Percentiles rank a stretch among this genome's conserved stretches.
Evolutionary conservation across 129 eudicot species (phyloP).

Genomic region (Logfia minima): DNA sequence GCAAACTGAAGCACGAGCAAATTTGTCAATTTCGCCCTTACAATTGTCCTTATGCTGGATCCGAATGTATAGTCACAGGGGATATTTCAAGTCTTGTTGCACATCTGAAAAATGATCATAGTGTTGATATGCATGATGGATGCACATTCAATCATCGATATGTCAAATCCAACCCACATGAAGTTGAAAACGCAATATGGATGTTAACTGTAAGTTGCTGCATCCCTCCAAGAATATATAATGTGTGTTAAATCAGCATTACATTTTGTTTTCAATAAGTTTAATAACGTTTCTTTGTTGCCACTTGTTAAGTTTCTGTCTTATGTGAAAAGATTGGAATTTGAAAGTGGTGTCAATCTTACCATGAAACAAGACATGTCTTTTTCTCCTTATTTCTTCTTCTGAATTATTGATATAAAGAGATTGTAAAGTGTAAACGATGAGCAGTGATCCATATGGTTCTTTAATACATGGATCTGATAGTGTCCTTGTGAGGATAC

Average conservation of each 20-base stretch:
- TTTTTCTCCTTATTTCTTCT: background rate
- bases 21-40: slow-evolving; percentile 44
- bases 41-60: slow-evolving; percentile 51
- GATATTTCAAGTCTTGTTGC: slow-evolving; percentile 43
- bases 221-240: background rate
- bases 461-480: background rate
- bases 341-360: background rate
- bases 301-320: background rate
- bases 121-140: slow-evolving; percentile 51
- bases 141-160: slow-evolving; percentile 52
- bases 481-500: background rate
- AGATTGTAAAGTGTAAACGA: background rate
- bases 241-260: background rate
- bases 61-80: slow-evolving; percentile 42
- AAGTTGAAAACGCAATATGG: slow-evolving; percentile 56
- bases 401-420: no score
- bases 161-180: slow-evolving; percentile 47
- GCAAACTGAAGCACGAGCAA: slow-evolving; percentile 40
- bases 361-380: background rate
- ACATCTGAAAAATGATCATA: slow-evolving; percentile 46
- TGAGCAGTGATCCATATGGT: background rate
- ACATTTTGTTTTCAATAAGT: background rate
- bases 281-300: background rate
- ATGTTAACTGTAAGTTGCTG: slow-evolving; percentile 43
- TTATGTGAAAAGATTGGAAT: no score